Base-by-base conservation (phyloP, 495 filamentous ascomycete species). In the Hypoxylon fragiforme region DNA sequence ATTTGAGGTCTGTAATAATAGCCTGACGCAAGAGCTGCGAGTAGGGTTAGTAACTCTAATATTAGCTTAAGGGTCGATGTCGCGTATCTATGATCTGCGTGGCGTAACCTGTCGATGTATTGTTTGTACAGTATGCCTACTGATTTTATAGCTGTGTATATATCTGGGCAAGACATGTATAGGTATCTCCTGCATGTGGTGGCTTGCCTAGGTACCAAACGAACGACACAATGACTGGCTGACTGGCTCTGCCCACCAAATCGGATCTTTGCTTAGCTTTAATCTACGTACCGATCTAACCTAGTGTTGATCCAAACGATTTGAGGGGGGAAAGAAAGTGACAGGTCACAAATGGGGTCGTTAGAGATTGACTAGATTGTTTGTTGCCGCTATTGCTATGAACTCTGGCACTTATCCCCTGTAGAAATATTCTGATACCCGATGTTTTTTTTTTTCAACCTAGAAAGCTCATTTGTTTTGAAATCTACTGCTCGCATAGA, bases 71-170 rank as follows among this genome's bases (percentile, higher is more conserved):
- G 37, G 52, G 31, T 48, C 4, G 43, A 20, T 28, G 34, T 57
- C 45, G 47, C 52, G 58, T 53, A 62, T 57, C 58, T 62, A 28
- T 40, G 56, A 57, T 57, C 53, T 44, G 48, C 36, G 46, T 50
- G 44, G 51, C 44, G 42, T 39, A 30, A 41, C 44, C 41, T 34
- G 44, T 28, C 30, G 56, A 34, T 15, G 16, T 54, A 55, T 34
- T 15, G 44, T 46, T 36, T 12, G 16, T 30, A 47, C 35, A 43
- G 47, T 40, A 48, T 52, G 28, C 21, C 34, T 39, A 37, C 35
- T 55, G 32, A 26, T 28, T 32, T 16, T 62, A 41, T 44, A 37
- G 21, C 37, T 28, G 43, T 26, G 46, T 20, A 57, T 46, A 24
- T 44, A 52, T 48, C 30, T 53, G 38, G 36, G 47, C 52, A 44